A percentile compares a stretch with the other conserved stretches of the same genome.
Evolutionary conservation across 2,329 filamentous ascomycete species (phyloP).

Genomic region (Trichoderma sp.): DNA sequence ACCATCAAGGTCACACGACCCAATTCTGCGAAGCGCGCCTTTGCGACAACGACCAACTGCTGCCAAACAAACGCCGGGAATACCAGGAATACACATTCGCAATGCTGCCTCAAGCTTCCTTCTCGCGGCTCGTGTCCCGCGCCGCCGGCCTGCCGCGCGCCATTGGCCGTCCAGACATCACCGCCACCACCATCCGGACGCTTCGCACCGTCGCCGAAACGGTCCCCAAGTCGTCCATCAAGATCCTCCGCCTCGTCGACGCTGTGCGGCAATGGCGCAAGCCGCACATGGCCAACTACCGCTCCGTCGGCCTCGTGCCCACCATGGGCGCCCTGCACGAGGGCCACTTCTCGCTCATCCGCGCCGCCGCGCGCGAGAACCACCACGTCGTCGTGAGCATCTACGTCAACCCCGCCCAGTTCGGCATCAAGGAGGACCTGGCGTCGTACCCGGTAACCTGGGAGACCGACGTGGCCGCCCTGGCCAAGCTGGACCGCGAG

Average conservation of each 20-base stretch:
- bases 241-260: slow-evolving; percentile 75
- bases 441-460: slow-evolving; percentile 89
- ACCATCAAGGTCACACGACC: background rate
- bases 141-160: slow-evolving; percentile 14
- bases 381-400: slow-evolving; percentile 87
- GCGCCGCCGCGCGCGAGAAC: slow-evolving; percentile 80
- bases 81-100: background rate
- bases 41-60: background rate
- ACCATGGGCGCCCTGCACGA: slow-evolving; percentile 98
- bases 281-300: slow-evolving; percentile 66
- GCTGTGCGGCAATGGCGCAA: slow-evolving; percentile 71
- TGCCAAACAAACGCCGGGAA: background rate
- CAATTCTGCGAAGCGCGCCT: background rate
- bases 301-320: slow-evolving; percentile 84
- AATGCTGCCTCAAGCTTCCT: slow-evolving; percentile 19
- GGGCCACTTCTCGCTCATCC: slow-evolving; percentile 85
- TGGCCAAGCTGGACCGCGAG: slow-evolving; percentile 71
- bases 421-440: slow-evolving; percentile 86
- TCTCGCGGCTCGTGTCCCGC: slow-evolving; percentile 23
- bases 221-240: slow-evolving; percentile 63
- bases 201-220: slow-evolving; percentile 44
- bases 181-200: slow-evolving; percentile 32
- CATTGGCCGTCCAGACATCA: slow-evolving; percentile 12
- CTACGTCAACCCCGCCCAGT: slow-evolving; percentile 97
- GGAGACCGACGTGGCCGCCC: slow-evolving; percentile 71